phyloP scores from a whole-genome alignment of 768 basidiomycete genomes.

The Termitomyces sp. region DNA sequence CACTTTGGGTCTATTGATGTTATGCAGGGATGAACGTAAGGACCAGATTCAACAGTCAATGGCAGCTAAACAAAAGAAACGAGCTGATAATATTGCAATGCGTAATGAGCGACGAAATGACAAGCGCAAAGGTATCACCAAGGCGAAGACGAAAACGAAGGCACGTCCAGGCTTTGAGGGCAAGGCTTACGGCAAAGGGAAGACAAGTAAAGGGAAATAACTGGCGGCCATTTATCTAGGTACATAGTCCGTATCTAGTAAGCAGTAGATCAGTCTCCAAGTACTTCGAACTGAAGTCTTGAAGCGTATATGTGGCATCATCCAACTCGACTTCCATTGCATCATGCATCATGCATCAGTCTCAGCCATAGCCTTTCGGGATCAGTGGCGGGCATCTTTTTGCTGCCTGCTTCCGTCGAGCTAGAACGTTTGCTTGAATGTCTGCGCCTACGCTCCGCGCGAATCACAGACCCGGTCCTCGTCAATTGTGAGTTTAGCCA shows the following conservation, averaged over 20 bases:
- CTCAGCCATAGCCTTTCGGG: not conserved
- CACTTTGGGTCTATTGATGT: not conserved
- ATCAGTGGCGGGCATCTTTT: not conserved
- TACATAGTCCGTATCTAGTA: not conserved
- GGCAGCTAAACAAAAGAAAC: slow-evolving; percentile 87
- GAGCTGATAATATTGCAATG: slow-evolving; percentile 84
- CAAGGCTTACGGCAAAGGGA: slow-evolving; percentile 61
- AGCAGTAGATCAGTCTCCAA: not conserved
- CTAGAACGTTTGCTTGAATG: no score
- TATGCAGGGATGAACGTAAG: slow-evolving; percentile 78
- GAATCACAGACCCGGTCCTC: no score
- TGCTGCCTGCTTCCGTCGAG: no score
- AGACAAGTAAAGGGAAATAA: slow-evolving; percentile 20
- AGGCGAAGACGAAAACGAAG: slow-evolving; percentile 55
- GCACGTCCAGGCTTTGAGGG: slow-evolving; percentile 87
- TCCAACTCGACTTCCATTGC: not conserved
- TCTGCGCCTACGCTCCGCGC: no score
- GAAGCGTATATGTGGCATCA: not conserved
- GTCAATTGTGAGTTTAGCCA: no score
- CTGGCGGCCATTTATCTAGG: not conserved
- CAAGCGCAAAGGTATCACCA: slow-evolving; percentile 48
- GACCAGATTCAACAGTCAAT: slow-evolving; percentile 67
- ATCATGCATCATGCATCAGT: not conserved
- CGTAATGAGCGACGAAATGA: slow-evolving; percentile 77
- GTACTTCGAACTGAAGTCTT: not conserved